A percentile compares a stretch with the other conserved stretches of the same genome.
phyloP scores from a whole-genome alignment of 306 rosid genomes.

The Oemleria cerasiformis region DNA sequence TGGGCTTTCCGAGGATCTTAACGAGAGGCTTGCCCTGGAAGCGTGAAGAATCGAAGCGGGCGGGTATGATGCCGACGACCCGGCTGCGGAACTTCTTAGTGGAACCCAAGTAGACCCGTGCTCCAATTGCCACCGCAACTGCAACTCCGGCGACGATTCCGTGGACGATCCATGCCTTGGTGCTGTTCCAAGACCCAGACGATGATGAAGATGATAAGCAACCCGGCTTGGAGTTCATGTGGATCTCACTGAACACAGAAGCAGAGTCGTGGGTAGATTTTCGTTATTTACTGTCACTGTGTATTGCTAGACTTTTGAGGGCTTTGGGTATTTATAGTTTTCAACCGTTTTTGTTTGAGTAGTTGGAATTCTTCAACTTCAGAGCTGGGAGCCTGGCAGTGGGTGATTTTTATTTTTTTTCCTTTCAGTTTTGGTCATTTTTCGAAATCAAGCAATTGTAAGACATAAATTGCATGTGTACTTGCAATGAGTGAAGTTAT shows the following conservation, averaged over 20 bases:
- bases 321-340: background rate
- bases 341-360: background rate
- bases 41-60: slow-evolving; percentile 84
- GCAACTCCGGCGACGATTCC: slow-evolving; percentile 72
- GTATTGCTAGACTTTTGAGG: background rate
- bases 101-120: slow-evolving; percentile 53
- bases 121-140: slow-evolving; percentile 69
- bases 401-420: too few relatives aligned
- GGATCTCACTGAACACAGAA: background rate
- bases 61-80: slow-evolving; percentile 89
- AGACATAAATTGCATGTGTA: too few relatives aligned
- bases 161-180: slow-evolving; percentile 67
- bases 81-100: slow-evolving; percentile 69
- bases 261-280: too few relatives aligned
- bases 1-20: slow-evolving; percentile 91
- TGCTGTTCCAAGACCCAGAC: slow-evolving; percentile 41
- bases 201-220: slow-evolving; percentile 40
- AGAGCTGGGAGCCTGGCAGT: background rate
- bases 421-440: too few relatives aligned
- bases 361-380: background rate
- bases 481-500: too few relatives aligned
- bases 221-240: slow-evolving; percentile 14
- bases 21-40: slow-evolving; percentile 85
- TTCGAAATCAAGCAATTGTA: background rate
- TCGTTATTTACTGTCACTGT: background rate